Evolutionary conservation across 169 alveolate genomes (phyloP).

Genomic region (Eimeria necatrix): DNA sequence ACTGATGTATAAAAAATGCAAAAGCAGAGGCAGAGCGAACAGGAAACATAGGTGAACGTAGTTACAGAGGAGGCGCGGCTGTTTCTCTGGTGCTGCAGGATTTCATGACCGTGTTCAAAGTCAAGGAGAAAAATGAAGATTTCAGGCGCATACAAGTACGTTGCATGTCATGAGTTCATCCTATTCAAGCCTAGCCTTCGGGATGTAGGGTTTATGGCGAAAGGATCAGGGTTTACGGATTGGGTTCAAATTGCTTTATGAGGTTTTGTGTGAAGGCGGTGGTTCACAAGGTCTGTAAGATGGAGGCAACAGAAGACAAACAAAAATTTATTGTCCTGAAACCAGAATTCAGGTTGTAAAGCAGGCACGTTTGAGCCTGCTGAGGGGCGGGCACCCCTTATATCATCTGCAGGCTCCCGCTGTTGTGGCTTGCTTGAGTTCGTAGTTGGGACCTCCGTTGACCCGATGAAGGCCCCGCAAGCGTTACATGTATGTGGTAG

Average conservation of each 20-base stretch:
- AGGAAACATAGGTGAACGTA: neutral
- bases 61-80: neutral
- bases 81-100: slow-evolving; percentile 52
- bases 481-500: too few species aligned
- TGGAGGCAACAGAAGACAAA: slow-evolving; percentile 79
- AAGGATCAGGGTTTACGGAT: slow-evolving; percentile 19
- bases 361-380: too few species aligned
- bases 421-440: too few species aligned
- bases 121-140: slow-evolving; percentile 75
- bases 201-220: neutral
- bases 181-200: neutral
- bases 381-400: too few species aligned
- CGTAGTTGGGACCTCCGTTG: too few species aligned
- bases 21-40: neutral
- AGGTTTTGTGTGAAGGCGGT: slow-evolving; percentile 43
- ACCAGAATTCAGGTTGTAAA: slow-evolving; percentile 73
- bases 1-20: neutral
- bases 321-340: slow-evolving; percentile 76
- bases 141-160: slow-evolving; percentile 73
- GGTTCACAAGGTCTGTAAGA: slow-evolving; percentile 74
- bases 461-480: too few species aligned
- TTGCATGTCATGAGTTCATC: neutral
- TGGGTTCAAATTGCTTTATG: neutral
- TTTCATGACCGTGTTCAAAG: slow-evolving; percentile 79
- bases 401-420: too few species aligned